Evolutionary conservation across 768 basidiomycete genomes (phyloP).

Genomic region (Hydnomerulius pinastri): DNA sequence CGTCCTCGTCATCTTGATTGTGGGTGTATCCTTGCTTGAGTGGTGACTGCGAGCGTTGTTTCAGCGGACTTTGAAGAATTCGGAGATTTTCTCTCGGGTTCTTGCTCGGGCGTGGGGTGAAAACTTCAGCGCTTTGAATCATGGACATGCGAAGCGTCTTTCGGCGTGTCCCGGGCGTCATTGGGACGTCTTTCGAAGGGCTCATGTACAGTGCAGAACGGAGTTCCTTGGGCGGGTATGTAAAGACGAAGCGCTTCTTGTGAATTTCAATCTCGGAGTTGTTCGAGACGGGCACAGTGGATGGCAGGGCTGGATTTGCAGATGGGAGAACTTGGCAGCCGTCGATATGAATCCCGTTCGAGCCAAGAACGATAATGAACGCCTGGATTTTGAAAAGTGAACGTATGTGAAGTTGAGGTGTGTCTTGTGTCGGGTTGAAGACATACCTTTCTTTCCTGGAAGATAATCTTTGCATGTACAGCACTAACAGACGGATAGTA

Average conservation of each 20-base stretch:
- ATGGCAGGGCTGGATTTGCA: constrained; percentile 32
- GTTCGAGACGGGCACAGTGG: constrained; percentile 65
- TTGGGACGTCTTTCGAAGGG: constrained; percentile 34
- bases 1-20: constrained; percentile 8
- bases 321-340: constrained; percentile 62
- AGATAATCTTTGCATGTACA: constrained; percentile 67
- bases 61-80: constrained; percentile 52
- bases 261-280: constrained; percentile 68
- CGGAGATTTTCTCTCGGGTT: constrained; percentile 66
- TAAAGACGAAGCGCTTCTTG: constrained; percentile 69
- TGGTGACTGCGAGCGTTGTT: constrained; percentile 13
- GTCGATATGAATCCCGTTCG: constrained; percentile 59
- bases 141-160: constrained; percentile 69
- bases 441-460: constrained; percentile 59
- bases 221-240: constrained; percentile 73
- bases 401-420: not conserved
- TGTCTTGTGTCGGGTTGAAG: not conserved
- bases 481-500: constrained; percentile 66
- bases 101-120: constrained; percentile 61
- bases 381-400: constrained; percentile 44
- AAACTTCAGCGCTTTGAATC: constrained; percentile 75
- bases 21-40: constrained; percentile 7
- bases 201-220: constrained; percentile 53
- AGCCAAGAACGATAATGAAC: constrained; percentile 64
- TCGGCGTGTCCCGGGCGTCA: constrained; percentile 14